Evolutionary conservation across 164 flowering plant genomes (phyloP).

Genomic region (Dillenia turbinata): DNA sequence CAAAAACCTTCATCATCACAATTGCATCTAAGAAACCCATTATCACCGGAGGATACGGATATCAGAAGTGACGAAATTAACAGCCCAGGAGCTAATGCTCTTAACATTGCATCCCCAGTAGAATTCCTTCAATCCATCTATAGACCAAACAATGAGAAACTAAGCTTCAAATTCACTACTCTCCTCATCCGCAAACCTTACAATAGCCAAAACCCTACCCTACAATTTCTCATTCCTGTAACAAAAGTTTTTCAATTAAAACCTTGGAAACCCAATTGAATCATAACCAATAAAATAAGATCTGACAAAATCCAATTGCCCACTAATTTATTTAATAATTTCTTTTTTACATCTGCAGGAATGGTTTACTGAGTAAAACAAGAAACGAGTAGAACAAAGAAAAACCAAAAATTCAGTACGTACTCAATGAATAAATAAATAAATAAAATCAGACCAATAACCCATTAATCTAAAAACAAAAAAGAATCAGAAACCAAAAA

Average conservation of each 20-base stretch:
- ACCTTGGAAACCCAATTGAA: slow-evolving; percentile 3
- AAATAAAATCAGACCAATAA: slow-evolving; percentile 3
- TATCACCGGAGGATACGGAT: slow-evolving; percentile 34
- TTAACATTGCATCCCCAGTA: slow-evolving; percentile 53
- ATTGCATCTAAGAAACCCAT: slow-evolving; percentile 52
- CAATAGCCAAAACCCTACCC: background rate
- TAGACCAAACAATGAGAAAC: too few relatives aligned
- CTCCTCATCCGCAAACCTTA: background rate
- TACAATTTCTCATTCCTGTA: background rate
- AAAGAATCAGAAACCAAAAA: slow-evolving; percentile 5
- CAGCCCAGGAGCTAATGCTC: slow-evolving; percentile 37
- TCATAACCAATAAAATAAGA: slow-evolving; percentile 5
- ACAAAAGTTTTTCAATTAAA: slow-evolving; percentile 7
- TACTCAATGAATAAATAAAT: slow-evolving; percentile 2
- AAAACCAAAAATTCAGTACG: background rate
- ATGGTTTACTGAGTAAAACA: background rate
- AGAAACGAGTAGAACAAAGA: slow-evolving; percentile 2
- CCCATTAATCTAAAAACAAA: slow-evolving; percentile 1
- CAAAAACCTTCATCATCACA: slow-evolving; percentile 84
- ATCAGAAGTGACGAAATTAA: slow-evolving; percentile 36
- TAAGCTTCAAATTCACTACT: background rate
- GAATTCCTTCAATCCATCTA: slow-evolving; percentile 28
- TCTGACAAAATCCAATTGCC: background rate
- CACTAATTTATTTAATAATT: background rate
- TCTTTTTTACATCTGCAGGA: background rate